phyloP scores from a whole-genome alignment of 2,329 filamentous ascomycete genomes.

The Aspergillus floridensis region DNA sequence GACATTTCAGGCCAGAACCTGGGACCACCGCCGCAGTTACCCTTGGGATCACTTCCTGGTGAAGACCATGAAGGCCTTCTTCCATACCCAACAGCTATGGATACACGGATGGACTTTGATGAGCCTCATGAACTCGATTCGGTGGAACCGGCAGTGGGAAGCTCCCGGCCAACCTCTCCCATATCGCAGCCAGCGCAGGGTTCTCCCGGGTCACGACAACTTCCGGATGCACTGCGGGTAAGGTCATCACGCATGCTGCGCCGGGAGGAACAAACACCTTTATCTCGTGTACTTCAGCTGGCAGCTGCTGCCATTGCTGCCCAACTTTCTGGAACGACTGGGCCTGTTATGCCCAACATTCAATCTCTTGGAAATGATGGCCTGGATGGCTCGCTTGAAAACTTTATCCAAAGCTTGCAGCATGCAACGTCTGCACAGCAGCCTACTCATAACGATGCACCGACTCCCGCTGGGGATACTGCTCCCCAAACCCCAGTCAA shows the following conservation, averaged over 20 bases:
- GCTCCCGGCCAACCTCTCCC: constrained; percentile 28
- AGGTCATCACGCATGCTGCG: constrained; percentile 53
- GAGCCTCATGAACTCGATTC: constrained; percentile 43
- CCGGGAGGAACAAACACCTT: constrained; percentile 60
- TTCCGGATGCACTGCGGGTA: constrained; percentile 48
- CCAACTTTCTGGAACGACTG: constrained; percentile 61
- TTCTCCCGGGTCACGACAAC: constrained; percentile 35
- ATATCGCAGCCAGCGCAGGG: constrained; percentile 29
- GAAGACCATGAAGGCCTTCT: constrained; percentile 35
- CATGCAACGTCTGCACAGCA: constrained; percentile 58
- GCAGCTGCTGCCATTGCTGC: constrained; percentile 64
- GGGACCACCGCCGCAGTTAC: constrained; percentile 28
- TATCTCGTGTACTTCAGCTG: constrained; percentile 61
- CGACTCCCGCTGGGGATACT: constrained; percentile 35
- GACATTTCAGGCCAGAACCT: constrained; percentile 23
- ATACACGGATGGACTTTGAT: constrained; percentile 42
- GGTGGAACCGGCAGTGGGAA: constrained; percentile 38
- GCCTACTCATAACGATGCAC: constrained; percentile 37
- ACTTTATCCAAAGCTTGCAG: constrained; percentile 61
- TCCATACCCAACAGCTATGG: constrained; percentile 37
- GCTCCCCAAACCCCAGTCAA: constrained; percentile 58
- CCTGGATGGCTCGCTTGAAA: constrained; percentile 62
- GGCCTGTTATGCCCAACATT: constrained; percentile 55
- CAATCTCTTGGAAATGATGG: constrained; percentile 54
- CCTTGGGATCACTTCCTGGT: constrained; percentile 28